A percentile compares a stretch with the other conserved stretches of the same genome.
Evolutionary conservation across 441 rosid species (phyloP).

Genomic region (Sinapis alba): DNA sequence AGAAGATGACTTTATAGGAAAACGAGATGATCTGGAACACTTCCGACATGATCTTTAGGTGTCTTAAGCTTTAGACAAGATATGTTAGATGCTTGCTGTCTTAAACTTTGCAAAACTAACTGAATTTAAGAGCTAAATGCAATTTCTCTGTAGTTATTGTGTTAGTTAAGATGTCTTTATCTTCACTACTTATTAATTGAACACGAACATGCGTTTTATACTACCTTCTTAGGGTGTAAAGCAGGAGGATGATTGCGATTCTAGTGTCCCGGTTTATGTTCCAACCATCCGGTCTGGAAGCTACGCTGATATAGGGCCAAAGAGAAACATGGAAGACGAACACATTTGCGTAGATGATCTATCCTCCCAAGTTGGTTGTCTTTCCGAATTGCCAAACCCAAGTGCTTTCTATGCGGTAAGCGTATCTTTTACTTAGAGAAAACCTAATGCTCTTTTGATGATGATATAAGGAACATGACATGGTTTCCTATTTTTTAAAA

Average conservation of each 20-base stretch:
- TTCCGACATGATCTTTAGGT: not conserved
- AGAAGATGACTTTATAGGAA: not conserved
- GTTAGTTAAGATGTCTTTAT: constrained; percentile 3
- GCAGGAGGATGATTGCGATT: constrained; percentile 31
- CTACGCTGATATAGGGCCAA: constrained; percentile 41
- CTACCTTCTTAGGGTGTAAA: constrained; percentile 21
- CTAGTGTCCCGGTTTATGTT: constrained; percentile 48
- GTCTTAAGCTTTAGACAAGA: not conserved
- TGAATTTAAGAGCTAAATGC: not conserved
- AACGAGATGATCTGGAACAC: not conserved
- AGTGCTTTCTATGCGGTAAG: constrained; percentile 67
- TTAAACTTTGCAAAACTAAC: not conserved
- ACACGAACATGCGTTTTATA: not conserved
- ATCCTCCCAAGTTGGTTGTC: constrained; percentile 47
- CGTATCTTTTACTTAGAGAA: not conserved
- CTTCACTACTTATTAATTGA: not conserved
- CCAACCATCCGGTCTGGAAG: constrained; percentile 64
- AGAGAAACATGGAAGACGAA: constrained; percentile 41
- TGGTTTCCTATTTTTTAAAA: not conserved
- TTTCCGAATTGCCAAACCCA: constrained; percentile 49
- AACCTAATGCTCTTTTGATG: not conserved
- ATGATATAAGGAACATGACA: not conserved
- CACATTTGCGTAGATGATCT: constrained; percentile 53
- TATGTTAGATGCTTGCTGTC: constrained; percentile 8
- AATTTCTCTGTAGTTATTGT: not conserved